These are phyloP conservation scores for Cryphonectria nitschkei DNA, from an alignment of 2,329 filamentous ascomycete genomes.

Conservation along the genomic window DNA sequence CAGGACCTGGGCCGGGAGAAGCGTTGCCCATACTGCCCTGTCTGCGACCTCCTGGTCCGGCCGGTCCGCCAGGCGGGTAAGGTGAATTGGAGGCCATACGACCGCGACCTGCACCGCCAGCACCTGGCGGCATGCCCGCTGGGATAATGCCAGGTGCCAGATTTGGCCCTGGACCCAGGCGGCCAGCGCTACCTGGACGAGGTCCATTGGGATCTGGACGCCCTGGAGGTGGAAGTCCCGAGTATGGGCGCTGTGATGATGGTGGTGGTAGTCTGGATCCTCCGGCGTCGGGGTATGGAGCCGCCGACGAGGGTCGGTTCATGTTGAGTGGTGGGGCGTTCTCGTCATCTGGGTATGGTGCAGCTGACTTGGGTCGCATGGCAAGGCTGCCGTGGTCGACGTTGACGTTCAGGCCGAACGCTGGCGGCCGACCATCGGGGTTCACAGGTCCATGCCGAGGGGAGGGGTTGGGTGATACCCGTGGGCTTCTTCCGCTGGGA, in stretches of 20 bases:
- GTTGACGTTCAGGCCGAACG: slow-evolving; percentile 52
- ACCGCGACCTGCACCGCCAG: slow-evolving; percentile 37
- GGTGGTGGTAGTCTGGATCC: slow-evolving; percentile 8
- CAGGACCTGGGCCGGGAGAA: slow-evolving; percentile 20
- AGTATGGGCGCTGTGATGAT: slow-evolving; percentile 10
- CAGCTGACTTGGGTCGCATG: slow-evolving; percentile 57
- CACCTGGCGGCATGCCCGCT: slow-evolving; percentile 21
- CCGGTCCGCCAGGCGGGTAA: slow-evolving; percentile 11
- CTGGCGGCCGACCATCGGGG: slow-evolving; percentile 49
- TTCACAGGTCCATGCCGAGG: slow-evolving; percentile 44
- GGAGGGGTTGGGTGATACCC: slow-evolving; percentile 46
- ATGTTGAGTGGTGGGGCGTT: slow-evolving; percentile 51
- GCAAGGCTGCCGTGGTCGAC: slow-evolving; percentile 43
- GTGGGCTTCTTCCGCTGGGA: slow-evolving; percentile 30
- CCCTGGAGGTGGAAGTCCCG: slow-evolving; percentile 18
- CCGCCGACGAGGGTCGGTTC: slow-evolving; percentile 49
- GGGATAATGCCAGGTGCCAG: slow-evolving; percentile 21
- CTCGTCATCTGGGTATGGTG: slow-evolving; percentile 74
- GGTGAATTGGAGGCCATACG: slow-evolving; percentile 43
- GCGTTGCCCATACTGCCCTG: slow-evolving; percentile 31
- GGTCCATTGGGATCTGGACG: slow-evolving; percentile 60
- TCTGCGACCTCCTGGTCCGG: slow-evolving; percentile 21
- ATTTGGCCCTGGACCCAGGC: slow-evolving; percentile 30
- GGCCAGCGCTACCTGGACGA: slow-evolving; percentile 46
- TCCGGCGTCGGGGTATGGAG: slow-evolving; percentile 60